Conservation (phyloP, 2,329 filamentous ascomycete genomes). For the Fusarium veterinarium region DNA sequence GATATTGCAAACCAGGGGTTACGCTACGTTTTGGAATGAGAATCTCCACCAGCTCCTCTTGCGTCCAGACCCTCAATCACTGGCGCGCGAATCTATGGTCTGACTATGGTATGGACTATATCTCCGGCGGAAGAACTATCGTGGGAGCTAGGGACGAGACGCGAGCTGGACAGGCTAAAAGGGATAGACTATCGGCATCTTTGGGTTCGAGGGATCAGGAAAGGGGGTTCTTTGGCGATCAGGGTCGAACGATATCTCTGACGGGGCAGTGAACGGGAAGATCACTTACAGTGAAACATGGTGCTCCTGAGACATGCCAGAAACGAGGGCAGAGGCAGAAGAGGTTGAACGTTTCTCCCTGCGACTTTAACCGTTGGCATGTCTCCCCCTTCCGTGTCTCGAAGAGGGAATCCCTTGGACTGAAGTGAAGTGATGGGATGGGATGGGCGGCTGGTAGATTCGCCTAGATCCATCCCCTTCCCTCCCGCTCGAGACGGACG, state of each 20-base stretch:
- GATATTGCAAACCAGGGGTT: constrained; percentile 28
- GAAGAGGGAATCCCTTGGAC: constrained; percentile 4
- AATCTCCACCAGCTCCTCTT: constrained; percentile 3
- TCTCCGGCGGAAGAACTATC: constrained; percentile 22
- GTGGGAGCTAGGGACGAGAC: constrained; percentile 3
- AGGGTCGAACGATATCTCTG: constrained; percentile 15
- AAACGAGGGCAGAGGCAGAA: neutral
- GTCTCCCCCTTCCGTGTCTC: constrained; percentile 36
- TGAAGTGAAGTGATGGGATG: neutral
- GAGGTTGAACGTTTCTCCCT: constrained; percentile 13
- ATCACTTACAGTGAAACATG: constrained; percentile 27
- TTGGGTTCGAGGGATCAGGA: constrained; percentile 8
- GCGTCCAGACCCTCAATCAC: neutral
- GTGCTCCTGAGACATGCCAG: constrained; percentile 24
- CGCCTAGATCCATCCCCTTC: constrained; percentile 30
- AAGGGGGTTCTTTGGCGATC: constrained; percentile 21
- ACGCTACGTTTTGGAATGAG: constrained; percentile 27
- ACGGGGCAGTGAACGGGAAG: constrained; percentile 16
- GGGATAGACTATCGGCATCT: neutral
- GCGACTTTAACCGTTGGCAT: constrained; percentile 27
- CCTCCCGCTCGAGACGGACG: constrained; percentile 20
- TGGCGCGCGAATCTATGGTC: constrained; percentile 15
- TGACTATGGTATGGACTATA: constrained; percentile 19
- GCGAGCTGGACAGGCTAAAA: constrained; percentile 11
- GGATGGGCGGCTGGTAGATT: constrained; percentile 18